Evolutionary conservation across 257 asterid genomes (phyloP).

Genomic region (Nicotiana knightiana): DNA sequence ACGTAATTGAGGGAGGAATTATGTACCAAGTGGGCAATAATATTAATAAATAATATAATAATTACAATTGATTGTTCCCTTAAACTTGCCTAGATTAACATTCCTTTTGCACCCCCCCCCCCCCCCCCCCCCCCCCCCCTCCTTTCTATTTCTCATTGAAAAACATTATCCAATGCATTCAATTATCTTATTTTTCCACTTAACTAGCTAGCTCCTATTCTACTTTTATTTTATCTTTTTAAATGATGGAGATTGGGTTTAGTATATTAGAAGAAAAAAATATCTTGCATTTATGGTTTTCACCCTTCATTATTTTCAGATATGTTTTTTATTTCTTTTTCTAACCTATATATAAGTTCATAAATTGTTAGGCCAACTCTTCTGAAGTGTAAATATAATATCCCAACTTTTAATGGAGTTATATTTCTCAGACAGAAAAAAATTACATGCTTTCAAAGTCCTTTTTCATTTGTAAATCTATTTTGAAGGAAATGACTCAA

Average conservation of each 20-base stretch:
- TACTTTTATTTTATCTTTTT: neutral
- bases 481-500: no score
- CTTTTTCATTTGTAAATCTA: neutral
- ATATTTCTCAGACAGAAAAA: no score
- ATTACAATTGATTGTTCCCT: conserved; percentile 3
- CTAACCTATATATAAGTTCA: neutral
- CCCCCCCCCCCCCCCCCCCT: neutral
- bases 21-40: conserved; percentile 2
- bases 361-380: neutral
- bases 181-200: neutral
- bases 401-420: neutral
- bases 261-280: no score
- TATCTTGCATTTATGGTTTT: no score
- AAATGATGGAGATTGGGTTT: no score
- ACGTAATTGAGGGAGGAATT: conserved; percentile 6
- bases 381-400: no score
- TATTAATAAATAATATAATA: neutral
- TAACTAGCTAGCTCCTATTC: neutral
- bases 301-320: neutral
- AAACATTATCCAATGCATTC: neutral
- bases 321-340: neutral
- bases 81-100: conserved; percentile 6
- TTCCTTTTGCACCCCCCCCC: neutral
- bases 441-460: no score
- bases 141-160: neutral